Percentiles rank a stretch among this genome's conserved stretches.
Evolutionary conservation across 495 filamentous ascomycete species (phyloP).

Genomic region (Aspergillus avenaceus): DNA sequence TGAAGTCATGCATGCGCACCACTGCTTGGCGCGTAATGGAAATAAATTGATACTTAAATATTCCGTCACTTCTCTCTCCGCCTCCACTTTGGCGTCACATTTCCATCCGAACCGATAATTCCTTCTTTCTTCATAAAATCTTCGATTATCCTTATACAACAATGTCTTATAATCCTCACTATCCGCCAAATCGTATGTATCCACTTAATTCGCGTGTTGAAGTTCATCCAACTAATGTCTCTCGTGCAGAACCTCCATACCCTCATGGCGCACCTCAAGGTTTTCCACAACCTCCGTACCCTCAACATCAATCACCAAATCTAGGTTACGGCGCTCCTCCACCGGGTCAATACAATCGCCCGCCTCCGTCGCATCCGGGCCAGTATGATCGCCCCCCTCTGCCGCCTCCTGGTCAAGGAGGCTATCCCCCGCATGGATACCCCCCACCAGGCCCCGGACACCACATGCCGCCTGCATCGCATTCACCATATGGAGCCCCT

Average conservation of each 20-base stretch:
- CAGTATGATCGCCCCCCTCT: constrained; percentile 14
- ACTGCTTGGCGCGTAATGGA: background rate
- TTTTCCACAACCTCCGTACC: constrained; percentile 24
- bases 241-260: constrained; percentile 23
- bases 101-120: no score
- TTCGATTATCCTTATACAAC: background rate
- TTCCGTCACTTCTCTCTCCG: background rate
- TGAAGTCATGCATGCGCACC: background rate
- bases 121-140: no score
- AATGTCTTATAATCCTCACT: constrained; percentile 26
- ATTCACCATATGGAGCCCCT: background rate
- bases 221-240: constrained; percentile 5
- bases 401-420: constrained; percentile 32
- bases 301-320: constrained; percentile 5
- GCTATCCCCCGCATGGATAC: constrained; percentile 17
- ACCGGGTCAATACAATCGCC: constrained; percentile 14
- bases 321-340: constrained; percentile 21
- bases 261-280: constrained; percentile 35
- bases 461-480: no score
- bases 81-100: background rate
- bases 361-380: constrained; percentile 23
- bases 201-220: background rate
- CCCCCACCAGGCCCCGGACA: background rate
- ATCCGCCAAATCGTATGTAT: constrained; percentile 27
- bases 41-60: background rate